These are phyloP conservation scores for Mariannaea sp. DNA, from an alignment of 2,329 filamentous ascomycete species.

Conservation along the genomic window DNA sequence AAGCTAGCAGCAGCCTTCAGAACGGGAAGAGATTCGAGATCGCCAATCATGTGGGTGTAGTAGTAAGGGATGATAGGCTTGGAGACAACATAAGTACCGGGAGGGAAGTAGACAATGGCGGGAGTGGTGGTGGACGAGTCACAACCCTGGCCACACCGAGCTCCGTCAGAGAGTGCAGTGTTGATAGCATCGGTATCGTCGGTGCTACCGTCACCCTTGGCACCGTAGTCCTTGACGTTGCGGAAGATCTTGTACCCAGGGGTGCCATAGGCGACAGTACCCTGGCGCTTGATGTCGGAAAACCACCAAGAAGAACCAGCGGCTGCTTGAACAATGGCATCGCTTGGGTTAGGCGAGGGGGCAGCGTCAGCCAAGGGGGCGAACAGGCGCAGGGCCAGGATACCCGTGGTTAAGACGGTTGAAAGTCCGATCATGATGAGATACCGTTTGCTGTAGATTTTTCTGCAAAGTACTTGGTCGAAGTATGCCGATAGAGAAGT, in stretches of 20 bases:
- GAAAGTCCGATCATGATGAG: constrained; percentile 54
- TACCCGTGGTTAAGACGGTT: constrained; percentile 47
- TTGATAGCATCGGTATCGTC: constrained; percentile 94
- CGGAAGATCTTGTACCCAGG: constrained; percentile 73
- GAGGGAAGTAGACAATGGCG: constrained; percentile 88
- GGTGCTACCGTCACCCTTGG: constrained; percentile 67
- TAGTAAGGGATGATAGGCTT: constrained; percentile 83
- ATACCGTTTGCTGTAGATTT: constrained; percentile 40
- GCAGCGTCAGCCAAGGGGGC: constrained; percentile 42
- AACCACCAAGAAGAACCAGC: constrained; percentile 70
- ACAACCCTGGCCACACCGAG: constrained; percentile 79
- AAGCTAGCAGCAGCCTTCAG: constrained; percentile 77
- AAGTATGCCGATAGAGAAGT: constrained; percentile 23
- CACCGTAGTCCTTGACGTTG: constrained; percentile 78
- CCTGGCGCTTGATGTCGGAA: constrained; percentile 69
- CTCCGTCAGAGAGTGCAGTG: constrained; percentile 74
- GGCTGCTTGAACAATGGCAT: constrained; percentile 25
- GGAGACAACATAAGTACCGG: constrained; percentile 83
- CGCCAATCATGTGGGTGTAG: constrained; percentile 91
- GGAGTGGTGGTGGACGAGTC: constrained; percentile 84
- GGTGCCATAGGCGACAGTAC: constrained; percentile 63
- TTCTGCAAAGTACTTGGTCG: constrained; percentile 19
- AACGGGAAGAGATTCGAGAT: constrained; percentile 72
- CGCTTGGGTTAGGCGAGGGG: constrained; percentile 33
- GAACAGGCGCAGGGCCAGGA: constrained; percentile 52